Conservation (phyloP, 2,329 filamentous ascomycete species). For the Fusarium goolgardi region DNA sequence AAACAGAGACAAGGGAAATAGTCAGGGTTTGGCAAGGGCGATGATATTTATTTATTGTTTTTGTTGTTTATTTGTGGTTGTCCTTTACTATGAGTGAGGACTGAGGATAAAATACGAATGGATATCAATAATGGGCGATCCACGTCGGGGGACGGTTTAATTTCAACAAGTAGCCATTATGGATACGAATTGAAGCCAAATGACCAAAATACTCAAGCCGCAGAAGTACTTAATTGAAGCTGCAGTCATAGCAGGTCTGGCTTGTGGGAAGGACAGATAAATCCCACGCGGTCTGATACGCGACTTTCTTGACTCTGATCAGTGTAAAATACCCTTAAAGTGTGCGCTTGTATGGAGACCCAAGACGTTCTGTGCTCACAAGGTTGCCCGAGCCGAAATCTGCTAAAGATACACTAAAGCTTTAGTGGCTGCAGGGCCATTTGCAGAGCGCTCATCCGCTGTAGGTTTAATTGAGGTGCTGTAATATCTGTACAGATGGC, state of each 20-base stretch:
- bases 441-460: constrained; percentile 28
- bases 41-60: constrained; percentile 32
- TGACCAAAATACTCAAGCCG: not conserved
- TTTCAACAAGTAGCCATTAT: not conserved
- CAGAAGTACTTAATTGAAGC: constrained; percentile 6
- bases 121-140: not conserved
- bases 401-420: constrained; percentile 35
- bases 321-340: constrained; percentile 30
- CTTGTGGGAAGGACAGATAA: constrained; percentile 14
- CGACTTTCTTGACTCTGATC: constrained; percentile 28
- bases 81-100: not conserved
- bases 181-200: not conserved
- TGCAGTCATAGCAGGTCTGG: constrained; percentile 10
- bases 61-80: constrained; percentile 30
- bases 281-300: constrained; percentile 38
- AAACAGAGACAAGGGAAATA: constrained; percentile 23
- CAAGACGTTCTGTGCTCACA: not conserved
- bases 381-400: constrained; percentile 13
- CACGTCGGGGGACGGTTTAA: not conserved
- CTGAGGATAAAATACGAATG: not conserved
- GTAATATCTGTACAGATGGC: not conserved
- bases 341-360: constrained; percentile 14
- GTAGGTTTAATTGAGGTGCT: constrained; percentile 10
- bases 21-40: constrained; percentile 25
- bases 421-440: constrained; percentile 31